These are phyloP conservation scores for Verticillium longisporum DNA, from an alignment of 2,329 filamentous ascomycete genomes.

Conservation along the genomic window DNA sequence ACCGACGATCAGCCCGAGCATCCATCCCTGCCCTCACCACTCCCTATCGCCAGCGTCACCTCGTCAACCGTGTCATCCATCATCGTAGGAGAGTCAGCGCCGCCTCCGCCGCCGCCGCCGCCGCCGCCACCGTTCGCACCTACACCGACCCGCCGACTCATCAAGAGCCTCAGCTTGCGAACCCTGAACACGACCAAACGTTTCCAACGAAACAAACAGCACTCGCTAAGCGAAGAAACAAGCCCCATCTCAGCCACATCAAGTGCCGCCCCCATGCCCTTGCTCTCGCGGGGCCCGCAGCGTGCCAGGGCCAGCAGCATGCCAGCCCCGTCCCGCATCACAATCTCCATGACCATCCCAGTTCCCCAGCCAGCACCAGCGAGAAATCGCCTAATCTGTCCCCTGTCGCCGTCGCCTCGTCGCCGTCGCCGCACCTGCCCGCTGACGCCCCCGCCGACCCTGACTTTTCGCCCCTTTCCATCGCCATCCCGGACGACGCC, in stretches of 20 bases:
- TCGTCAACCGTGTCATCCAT: neutral
- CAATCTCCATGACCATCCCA: neutral
- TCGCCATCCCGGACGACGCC: constrained; percentile 48
- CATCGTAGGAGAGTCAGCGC: neutral
- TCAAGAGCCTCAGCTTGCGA: constrained; percentile 20
- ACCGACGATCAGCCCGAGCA: neutral
- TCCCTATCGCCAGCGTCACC: neutral
- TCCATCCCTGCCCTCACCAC: neutral
- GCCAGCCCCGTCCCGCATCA: neutral
- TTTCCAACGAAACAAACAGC: neutral
- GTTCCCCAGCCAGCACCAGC: neutral
- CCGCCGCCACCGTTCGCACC: neutral
- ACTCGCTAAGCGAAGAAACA: neutral
- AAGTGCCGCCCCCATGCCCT: neutral
- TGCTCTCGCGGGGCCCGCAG: neutral
- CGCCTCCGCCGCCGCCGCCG: neutral
- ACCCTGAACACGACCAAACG: constrained; percentile 7
- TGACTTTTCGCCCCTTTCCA: constrained; percentile 44
- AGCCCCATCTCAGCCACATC: neutral
- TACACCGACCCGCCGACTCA: constrained; percentile 12
- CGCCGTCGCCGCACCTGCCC: neutral
- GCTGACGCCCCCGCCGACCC: constrained; percentile 20
- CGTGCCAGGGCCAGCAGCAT: neutral
- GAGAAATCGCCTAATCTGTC: constrained; percentile 10
- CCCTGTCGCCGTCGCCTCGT: constrained; percentile 7